These are phyloP conservation scores for Termitomyces sp. DNA, from an alignment of 768 basidiomycete genomes.

Conservation along the genomic window DNA sequence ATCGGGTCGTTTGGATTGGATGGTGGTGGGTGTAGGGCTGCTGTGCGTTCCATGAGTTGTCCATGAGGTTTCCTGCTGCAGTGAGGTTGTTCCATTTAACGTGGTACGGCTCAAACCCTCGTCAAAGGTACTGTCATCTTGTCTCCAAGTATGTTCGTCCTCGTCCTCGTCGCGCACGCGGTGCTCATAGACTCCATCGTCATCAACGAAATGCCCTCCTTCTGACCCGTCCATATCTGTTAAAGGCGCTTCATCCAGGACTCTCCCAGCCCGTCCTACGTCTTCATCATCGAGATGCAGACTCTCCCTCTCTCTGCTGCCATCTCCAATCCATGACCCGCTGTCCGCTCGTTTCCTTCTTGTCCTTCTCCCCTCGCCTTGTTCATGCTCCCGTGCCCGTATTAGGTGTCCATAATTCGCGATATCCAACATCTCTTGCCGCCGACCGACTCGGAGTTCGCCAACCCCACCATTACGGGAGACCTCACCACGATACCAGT, in stretches of 20 bases:
- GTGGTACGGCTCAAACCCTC: constrained; percentile 12
- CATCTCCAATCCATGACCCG: constrained; percentile 39
- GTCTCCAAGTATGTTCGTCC: constrained; percentile 14
- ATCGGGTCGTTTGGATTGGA: constrained; percentile 22
- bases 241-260: constrained; percentile 70
- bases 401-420: constrained; percentile 77
- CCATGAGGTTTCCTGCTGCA: constrained; percentile 11
- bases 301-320: constrained; percentile 55
- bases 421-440: constrained; percentile 84
- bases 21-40: constrained; percentile 31
- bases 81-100: constrained; percentile 14
- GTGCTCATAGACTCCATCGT: constrained; percentile 12
- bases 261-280: constrained; percentile 40
- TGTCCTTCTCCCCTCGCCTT: constrained; percentile 19
- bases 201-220: constrained; percentile 20
- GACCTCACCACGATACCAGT: constrained; percentile 87
- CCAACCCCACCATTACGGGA: constrained; percentile 88
- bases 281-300: constrained; percentile 63
- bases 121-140: constrained; percentile 8
- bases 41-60: constrained; percentile 28
- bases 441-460: constrained; percentile 67
- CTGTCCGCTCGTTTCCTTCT: constrained; percentile 64
- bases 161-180: constrained; percentile 20
- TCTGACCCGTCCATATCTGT: constrained; percentile 67
- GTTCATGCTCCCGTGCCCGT: constrained; percentile 19